A percentile compares a stretch with the other conserved stretches of the same genome.
Conservation (phyloP, 345 rosid species). For the Dimocarpus longan region DNA sequence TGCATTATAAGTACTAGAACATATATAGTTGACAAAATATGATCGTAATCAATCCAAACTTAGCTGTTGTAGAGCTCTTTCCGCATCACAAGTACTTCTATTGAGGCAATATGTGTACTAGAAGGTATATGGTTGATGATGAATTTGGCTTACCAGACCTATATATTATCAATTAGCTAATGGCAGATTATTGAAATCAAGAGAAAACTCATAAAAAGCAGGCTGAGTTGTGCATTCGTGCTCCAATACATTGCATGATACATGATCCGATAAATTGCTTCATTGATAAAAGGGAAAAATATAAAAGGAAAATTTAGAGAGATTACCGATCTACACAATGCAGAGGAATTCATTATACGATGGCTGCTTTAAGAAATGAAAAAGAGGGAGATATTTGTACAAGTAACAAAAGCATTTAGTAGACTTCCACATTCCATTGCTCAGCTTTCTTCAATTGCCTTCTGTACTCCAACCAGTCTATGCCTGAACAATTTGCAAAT, state of each 20-base stretch:
- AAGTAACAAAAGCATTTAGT: slow-evolving; percentile 39
- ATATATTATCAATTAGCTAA: not conserved
- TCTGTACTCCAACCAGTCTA: slow-evolving; percentile 83
- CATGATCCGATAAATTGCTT: slow-evolving; percentile 12
- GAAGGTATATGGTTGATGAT: too few species aligned
- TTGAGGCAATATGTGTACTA: too few species aligned
- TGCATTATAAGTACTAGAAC: too few species aligned
- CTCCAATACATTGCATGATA: slow-evolving; percentile 6
- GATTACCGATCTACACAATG: slow-evolving; percentile 36
- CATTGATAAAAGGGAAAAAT: not conserved
- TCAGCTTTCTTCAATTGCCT: slow-evolving; percentile 82
- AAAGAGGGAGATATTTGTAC: slow-evolving; percentile 22
- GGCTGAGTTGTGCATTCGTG: not conserved
- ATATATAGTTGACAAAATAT: too few species aligned
- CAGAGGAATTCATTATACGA: slow-evolving; percentile 14
- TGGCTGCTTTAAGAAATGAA: not conserved
- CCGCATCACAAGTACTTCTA: too few species aligned
- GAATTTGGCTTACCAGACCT: too few species aligned
- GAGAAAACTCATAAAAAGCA: not conserved
- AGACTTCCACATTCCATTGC: slow-evolving; percentile 97
- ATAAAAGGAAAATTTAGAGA: slow-evolving; percentile 3
- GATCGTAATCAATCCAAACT: too few species aligned
- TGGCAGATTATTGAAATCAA: not conserved
- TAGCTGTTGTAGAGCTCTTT: too few species aligned
- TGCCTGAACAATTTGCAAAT: slow-evolving; percentile 45